phyloP scores from a whole-genome alignment of 345 rosid species.

The Lepidium aucheri region DNA sequence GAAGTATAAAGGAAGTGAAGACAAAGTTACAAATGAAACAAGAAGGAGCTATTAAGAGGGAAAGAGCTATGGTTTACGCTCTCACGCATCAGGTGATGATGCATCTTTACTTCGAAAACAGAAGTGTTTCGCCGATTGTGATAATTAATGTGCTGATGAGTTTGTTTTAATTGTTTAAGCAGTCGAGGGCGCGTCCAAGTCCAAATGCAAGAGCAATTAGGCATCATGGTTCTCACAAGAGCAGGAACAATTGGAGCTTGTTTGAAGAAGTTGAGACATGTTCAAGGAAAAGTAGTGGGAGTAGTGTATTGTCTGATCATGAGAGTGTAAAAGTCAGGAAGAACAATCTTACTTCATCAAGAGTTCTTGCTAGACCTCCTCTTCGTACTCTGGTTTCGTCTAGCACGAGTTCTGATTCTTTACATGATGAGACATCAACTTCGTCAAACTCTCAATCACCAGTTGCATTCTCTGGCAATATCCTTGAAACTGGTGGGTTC shows the following conservation, averaged over 20 bases:
- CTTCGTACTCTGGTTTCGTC: constrained; percentile 28
- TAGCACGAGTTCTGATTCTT: constrained; percentile 48
- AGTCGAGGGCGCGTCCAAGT: constrained; percentile 49
- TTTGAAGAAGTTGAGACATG: constrained; percentile 38
- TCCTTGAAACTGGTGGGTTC: constrained; percentile 33
- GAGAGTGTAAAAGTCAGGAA: constrained; percentile 53
- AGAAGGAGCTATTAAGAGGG: constrained; percentile 85
- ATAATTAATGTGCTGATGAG: constrained; percentile 6
- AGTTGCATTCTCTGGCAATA: constrained; percentile 26
- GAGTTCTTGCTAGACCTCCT: constrained; percentile 50
- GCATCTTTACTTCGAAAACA: not conserved
- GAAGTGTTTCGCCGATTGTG: not conserved
- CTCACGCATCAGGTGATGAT: constrained; percentile 53
- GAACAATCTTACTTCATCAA: constrained; percentile 49
- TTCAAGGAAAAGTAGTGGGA: constrained; percentile 46
- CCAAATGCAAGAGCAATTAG: constrained; percentile 37
- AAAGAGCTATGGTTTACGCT: constrained; percentile 75
- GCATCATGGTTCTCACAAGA: constrained; percentile 33
- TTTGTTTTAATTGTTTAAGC: constrained; percentile 26
- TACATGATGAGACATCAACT: constrained; percentile 45
- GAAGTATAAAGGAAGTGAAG: constrained; percentile 53
- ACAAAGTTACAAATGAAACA: constrained; percentile 63
- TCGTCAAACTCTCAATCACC: constrained; percentile 53
- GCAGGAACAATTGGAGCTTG: constrained; percentile 51
- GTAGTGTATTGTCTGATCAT: constrained; percentile 28